Base-by-base conservation (phyloP, 1,139 yeast species). In the Yamadazyma triangularis region DNA sequence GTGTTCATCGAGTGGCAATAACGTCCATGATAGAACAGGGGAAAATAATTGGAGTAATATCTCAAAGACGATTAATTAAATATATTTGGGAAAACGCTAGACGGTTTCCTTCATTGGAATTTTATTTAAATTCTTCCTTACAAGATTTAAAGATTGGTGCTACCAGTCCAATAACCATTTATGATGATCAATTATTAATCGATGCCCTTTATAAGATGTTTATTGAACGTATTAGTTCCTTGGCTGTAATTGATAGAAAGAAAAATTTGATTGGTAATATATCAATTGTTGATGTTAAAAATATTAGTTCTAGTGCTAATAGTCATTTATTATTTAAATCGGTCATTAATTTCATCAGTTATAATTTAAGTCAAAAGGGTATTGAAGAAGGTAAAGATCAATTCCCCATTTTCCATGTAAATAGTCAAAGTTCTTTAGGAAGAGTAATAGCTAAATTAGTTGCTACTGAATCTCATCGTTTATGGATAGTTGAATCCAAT, bases 321-420 rank as follows among this genome's bases (percentile, higher is more conserved):
- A 82, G 93, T 7, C 87, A 84, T 39, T 63, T 86, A 41, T 69
- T 91, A 36, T 81, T 81, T 50, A 80, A 84, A 52, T 72, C 93
- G 7, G 93, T 95, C 55, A 70, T 87, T 50, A 91, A 85, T 56
- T 91, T 89, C 52, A 77, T 91, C 38, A 79, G 94, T 22, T 84
- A 87, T 42, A 88, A 89, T 42, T 71, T 91, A 41, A 81, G 85
- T 45, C 81, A 81, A 40, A 80, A 95, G 50, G 98, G 97, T 11
- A 71, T 91, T 21, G 94, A 82, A 50, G 91, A 88, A 51, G 96
- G 96, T 33, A 88, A 89, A 58, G 98, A 91, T 62, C 89, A 93
- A 28, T 89, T 81, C 69, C 98, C 98, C 11, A 89, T 91, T 29
- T 91, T 91, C 72, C 95, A 89, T 56, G 96, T 89, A 20, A 82